phyloP scores from a whole-genome alignment of 306 rosid species.

The apple (Malus domestica) region DNA sequence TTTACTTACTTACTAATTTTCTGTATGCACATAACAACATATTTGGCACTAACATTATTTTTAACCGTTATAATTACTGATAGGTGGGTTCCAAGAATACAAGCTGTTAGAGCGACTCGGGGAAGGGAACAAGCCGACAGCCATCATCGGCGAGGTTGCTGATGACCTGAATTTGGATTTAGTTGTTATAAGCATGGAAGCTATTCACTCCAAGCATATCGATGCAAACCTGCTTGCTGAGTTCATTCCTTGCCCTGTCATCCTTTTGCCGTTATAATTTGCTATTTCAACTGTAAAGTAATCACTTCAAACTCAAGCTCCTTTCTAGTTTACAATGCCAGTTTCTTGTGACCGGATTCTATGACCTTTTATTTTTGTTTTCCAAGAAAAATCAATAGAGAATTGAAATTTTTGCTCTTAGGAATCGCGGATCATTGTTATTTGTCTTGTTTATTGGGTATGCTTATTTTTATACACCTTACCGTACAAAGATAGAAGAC shows the following conservation, averaged over 20 bases:
- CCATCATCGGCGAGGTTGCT: slow-evolving; percentile 85
- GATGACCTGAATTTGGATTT: slow-evolving; percentile 87
- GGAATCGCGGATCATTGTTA: not conserved
- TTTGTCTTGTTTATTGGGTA: not conserved
- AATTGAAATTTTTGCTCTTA: not conserved
- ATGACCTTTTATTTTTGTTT: not conserved
- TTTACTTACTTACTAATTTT: not conserved
- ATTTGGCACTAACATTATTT: not conserved
- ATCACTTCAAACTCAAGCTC: not conserved
- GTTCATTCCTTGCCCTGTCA: slow-evolving; percentile 87
- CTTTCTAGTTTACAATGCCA: not conserved
- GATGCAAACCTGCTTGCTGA: slow-evolving; percentile 93
- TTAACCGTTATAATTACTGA: not conserved
- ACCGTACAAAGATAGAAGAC: not conserved
- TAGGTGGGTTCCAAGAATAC: slow-evolving; percentile 82
- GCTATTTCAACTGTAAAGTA: not conserved
- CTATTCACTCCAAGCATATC: slow-evolving; percentile 86
- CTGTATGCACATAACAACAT: not conserved
- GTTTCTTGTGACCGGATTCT: not conserved
- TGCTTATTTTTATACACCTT: too few relatives aligned
- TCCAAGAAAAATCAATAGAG: not conserved
- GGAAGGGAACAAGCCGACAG: slow-evolving; percentile 83
- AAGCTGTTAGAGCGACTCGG: slow-evolving; percentile 72
- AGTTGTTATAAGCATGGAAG: slow-evolving; percentile 92
- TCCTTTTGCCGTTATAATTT: slow-evolving; percentile 68